Percentiles rank a stretch among this genome's conserved stretches.
phyloP scores from a whole-genome alignment of 2,329 filamentous ascomycete genomes.

The Fusarium tupiense region DNA sequence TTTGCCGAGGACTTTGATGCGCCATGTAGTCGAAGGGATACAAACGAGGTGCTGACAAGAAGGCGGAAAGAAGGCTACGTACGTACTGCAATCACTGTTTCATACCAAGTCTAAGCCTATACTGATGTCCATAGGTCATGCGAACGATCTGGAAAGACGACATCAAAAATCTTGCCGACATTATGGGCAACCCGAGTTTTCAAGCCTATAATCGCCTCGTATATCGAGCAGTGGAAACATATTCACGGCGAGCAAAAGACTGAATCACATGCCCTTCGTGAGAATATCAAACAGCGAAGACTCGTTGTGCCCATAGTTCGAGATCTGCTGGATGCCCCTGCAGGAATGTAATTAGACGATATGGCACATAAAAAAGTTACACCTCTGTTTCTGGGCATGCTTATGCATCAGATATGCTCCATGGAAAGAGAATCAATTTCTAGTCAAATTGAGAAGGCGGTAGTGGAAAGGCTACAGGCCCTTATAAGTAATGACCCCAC shows the following conservation, averaged over 20 bases:
- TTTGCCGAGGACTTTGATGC: slow-evolving; percentile 11
- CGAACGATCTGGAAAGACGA: slow-evolving; percentile 32
- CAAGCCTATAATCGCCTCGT: slow-evolving; percentile 24
- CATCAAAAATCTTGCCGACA: slow-evolving; percentile 7
- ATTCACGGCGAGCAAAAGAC: neutral
- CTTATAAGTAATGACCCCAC: neutral
- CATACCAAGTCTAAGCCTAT: neutral
- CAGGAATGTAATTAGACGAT: neutral
- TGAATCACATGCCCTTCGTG: neutral
- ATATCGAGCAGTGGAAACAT: slow-evolving; percentile 29
- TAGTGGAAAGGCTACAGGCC: neutral
- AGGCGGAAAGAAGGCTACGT: slow-evolving; percentile 9
- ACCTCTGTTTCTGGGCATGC: slow-evolving; percentile 10
- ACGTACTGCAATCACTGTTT: neutral
- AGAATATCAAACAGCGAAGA: neutral
- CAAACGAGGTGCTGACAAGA: neutral
- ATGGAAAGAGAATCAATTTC: neutral
- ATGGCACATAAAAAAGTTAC: slow-evolving; percentile 1
- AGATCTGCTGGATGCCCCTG: neutral
- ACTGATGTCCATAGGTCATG: slow-evolving; percentile 18
- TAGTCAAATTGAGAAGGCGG: neutral
- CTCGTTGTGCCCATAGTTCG: neutral
- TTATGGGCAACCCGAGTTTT: slow-evolving; percentile 31
- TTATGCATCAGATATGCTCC: slow-evolving; percentile 7
- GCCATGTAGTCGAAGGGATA: neutral